Conservation (phyloP, 1,284 basidiomycete species). For the Gomphus bonarii region DNA sequence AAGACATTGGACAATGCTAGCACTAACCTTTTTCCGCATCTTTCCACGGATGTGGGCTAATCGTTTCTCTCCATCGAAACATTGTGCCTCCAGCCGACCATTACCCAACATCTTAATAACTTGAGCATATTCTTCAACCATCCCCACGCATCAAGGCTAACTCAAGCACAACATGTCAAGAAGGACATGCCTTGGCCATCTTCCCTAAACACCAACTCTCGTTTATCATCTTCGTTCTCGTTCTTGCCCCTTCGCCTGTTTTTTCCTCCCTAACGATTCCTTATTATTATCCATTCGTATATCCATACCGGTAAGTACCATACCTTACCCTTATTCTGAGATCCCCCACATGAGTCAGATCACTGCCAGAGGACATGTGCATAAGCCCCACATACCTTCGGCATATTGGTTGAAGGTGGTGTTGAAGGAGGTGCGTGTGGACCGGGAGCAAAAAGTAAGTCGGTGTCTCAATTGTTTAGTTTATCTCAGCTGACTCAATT, state of each 20-base stretch:
- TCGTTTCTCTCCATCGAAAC: constrained; percentile 98
- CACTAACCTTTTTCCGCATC: constrained; percentile 93
- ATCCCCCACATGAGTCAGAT: constrained; percentile 10
- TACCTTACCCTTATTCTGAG: constrained; percentile 77
- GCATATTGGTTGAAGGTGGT: constrained; percentile 33
- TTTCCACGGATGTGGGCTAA: constrained; percentile 98
- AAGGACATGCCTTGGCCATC: constrained; percentile 73
- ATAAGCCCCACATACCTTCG: constrained; percentile 34
- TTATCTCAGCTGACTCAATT: too few species aligned
- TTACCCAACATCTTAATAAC: constrained; percentile 99
- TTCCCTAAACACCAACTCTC: constrained; percentile 97
- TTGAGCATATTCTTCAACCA: constrained; percentile 80
- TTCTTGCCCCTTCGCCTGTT: constrained; percentile 99
- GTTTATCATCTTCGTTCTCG: constrained; percentile 97
- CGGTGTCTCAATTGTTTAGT: too few species aligned
- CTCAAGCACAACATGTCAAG: not conserved
- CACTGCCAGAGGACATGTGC: constrained; percentile 1
- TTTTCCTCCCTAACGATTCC: constrained; percentile 80
- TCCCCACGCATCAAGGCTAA: not conserved
- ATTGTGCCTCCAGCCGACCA: constrained; percentile 91
- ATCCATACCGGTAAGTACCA: constrained; percentile 13
- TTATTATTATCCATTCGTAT: not conserved
- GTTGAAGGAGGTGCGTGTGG: too few species aligned
- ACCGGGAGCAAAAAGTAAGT: too few species aligned
- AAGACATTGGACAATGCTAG: not conserved